These are phyloP conservation scores for Fraxinus paxiana DNA, from an alignment of 305 asterid genomes.

Conservation along the genomic window DNA sequence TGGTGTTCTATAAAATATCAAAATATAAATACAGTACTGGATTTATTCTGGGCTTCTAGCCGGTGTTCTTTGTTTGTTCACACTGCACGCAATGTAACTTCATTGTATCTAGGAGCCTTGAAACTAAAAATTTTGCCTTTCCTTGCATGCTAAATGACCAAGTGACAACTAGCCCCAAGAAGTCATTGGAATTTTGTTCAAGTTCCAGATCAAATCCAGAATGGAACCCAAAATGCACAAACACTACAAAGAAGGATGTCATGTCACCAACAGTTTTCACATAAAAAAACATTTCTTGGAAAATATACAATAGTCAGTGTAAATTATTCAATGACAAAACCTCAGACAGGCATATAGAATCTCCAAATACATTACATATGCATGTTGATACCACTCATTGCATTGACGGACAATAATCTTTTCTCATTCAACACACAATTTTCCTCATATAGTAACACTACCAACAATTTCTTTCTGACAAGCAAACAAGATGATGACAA, in stretches of 20 bases:
- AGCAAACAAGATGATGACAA: slow-evolving; percentile 9
- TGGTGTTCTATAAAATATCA: background rate
- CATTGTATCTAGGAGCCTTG: background rate
- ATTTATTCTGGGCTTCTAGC: background rate
- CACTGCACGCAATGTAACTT: background rate
- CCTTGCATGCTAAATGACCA: background rate
- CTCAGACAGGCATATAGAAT: background rate
- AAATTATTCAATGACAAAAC: background rate
- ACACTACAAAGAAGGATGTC: background rate
- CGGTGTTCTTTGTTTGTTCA: background rate
- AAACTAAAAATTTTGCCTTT: background rate
- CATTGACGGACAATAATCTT: background rate
- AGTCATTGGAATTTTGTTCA: background rate
- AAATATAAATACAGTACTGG: background rate
- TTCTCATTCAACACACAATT: background rate
- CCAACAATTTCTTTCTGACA: slow-evolving; percentile 9
- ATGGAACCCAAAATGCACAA: background rate
- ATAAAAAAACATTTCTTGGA: background rate
- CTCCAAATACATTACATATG: background rate
- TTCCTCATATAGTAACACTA: background rate
- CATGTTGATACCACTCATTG: background rate
- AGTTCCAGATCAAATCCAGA: background rate
- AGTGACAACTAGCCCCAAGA: background rate
- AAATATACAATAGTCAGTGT: background rate
- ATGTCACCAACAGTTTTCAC: background rate